These are phyloP conservation scores for Fabrea salina DNA, from an alignment of 169 alveolate species.

Conservation along the genomic window DNA sequence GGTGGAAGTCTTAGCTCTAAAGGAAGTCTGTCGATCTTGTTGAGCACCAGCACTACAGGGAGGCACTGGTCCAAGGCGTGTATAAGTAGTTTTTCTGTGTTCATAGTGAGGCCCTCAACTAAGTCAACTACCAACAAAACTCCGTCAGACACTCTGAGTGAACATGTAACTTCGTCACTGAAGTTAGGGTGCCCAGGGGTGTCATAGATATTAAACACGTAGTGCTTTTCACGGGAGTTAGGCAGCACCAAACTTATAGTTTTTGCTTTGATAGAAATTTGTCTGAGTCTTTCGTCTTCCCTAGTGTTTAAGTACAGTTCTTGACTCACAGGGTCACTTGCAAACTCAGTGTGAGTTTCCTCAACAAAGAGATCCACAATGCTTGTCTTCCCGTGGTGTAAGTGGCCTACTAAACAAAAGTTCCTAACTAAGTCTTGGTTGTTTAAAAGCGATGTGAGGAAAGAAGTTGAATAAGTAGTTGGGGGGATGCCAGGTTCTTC, in stretches of 20 bases:
- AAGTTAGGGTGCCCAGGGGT: constrained; percentile 98
- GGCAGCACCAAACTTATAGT: constrained; percentile 95
- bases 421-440: constrained; percentile 93
- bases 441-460: constrained; percentile 88
- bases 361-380: constrained; percentile 94
- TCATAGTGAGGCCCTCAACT: constrained; percentile 94
- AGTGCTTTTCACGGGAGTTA: constrained; percentile 82
- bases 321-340: constrained; percentile 55
- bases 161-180: constrained; percentile 95
- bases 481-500: constrained; percentile 76
- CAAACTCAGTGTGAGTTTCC: constrained; percentile 86
- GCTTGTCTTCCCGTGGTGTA: constrained; percentile 98
- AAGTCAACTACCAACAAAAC: constrained; percentile 94
- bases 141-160: constrained; percentile 96
- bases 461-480: constrained; percentile 92
- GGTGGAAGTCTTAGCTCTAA: constrained; percentile 97
- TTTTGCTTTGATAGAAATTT: constrained; percentile 94
- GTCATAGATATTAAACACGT: constrained; percentile 89
- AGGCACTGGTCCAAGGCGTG: constrained; percentile 66
- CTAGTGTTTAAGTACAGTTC: constrained; percentile 94
- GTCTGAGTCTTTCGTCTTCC: constrained; percentile 96
- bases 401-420: constrained; percentile 95
- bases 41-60: constrained; percentile 84
- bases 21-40: constrained; percentile 95
- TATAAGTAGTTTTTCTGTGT: constrained; percentile 88